Evolutionary conservation across 257 asterid species (phyloP), one percentile per base, ranked within the genome.

Genomic region (Nicotiana paniculata): DNA sequence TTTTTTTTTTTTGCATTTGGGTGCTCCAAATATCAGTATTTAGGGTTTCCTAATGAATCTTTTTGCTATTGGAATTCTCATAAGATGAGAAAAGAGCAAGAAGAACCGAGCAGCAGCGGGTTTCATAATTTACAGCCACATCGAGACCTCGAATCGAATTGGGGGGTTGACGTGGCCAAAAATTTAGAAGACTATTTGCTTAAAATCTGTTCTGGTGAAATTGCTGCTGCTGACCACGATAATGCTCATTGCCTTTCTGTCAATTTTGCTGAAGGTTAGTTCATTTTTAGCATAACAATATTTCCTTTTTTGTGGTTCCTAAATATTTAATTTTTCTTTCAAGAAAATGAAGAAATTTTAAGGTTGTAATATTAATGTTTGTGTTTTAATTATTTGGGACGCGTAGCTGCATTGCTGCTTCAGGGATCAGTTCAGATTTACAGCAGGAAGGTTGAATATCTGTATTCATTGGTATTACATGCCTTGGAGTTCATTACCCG

Each of bases 401-500:
- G 57, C 77, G 91, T 85, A 95, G 98, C 98, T 89, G 98, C 99
- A 16, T 85, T 95, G 96, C 85, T 95, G 89, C 97, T 92, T 82
- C 98, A 93, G 90, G 97, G 98, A 57, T 93, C 97, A 21, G 94
- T 90, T 70, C 99, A 93, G 89, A 98, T 95, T 89, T 93, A 93
- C 48, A 91, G 92, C 84, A 90, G 94, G 90, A 95, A 95, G 90
- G 99, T 95, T 79, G 99, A 95, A 86, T 95, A 93, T 81, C 62
- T 95, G 82, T 89, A 95, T 89, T 91, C 95, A 37, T 82, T 95
- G 92, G 99, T 91, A 81, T 77, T 91, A 58, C 96, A 91, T 86
- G 93, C 97, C 72, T 89, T 95, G 93, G 91, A 91, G 85, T 95
- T 92, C 83, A 85, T 95, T 87, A 90, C 99, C 63, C 85, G 90